A percentile compares a stretch with the other conserved stretches of the same genome.
phyloP scores from a whole-genome alignment of 1,284 basidiomycete species.

The Hortiboletus rubellus region DNA sequence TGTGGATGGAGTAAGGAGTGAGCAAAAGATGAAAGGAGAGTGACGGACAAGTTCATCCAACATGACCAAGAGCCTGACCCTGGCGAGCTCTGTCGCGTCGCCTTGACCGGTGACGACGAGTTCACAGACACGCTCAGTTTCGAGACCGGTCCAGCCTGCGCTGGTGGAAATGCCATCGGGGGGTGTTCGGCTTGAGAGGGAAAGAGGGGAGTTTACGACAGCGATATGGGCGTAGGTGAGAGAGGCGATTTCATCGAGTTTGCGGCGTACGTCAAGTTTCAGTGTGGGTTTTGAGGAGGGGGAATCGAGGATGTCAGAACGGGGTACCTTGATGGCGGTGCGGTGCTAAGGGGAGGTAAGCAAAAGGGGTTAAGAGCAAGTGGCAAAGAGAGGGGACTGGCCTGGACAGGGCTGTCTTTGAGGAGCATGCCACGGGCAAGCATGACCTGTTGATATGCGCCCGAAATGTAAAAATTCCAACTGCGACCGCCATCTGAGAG shows the following conservation, averaged over 20 bases:
- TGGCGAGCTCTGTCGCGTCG: constrained; percentile 89
- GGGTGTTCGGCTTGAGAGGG: constrained; percentile 68
- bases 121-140: constrained; percentile 92
- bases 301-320: constrained; percentile 89
- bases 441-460: constrained; percentile 92
- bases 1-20: constrained; percentile 34
- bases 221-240: constrained; percentile 88
- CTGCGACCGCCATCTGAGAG: constrained; percentile 68
- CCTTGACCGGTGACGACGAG: constrained; percentile 86
- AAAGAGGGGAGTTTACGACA: constrained; percentile 78
- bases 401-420: constrained; percentile 86
- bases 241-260: constrained; percentile 90
- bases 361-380: constrained; percentile 15
- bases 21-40: not conserved
- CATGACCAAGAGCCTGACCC: constrained; percentile 89
- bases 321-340: constrained; percentile 83
- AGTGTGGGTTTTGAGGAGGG: constrained; percentile 80
- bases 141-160: constrained; percentile 83
- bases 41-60: constrained; percentile 86
- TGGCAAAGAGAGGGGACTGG: constrained; percentile 34
- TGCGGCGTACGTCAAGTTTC: constrained; percentile 83
- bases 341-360: constrained; percentile 57
- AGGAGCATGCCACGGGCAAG: constrained; percentile 84
- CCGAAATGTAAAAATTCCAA: constrained; percentile 92
- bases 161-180: constrained; percentile 71